Conservation (phyloP, 176 grass and related monocot species). For the Bromus sterilis region DNA sequence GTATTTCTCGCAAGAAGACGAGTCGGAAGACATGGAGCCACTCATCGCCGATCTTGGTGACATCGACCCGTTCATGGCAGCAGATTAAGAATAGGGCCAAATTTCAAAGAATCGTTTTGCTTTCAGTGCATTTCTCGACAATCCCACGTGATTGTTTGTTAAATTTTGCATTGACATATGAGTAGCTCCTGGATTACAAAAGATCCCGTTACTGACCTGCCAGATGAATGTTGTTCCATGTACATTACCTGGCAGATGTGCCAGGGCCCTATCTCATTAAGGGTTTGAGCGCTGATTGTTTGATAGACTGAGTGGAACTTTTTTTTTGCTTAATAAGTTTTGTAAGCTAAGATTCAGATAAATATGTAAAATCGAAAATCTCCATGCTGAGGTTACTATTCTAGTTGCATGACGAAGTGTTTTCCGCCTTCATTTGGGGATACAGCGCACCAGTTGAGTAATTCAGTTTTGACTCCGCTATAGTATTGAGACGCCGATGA, state of each 20-base stretch:
- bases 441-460: too few species aligned
- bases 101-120: neutral
- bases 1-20: slow-evolving; percentile 63
- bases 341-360: slow-evolving; percentile 22
- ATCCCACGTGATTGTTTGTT: slow-evolving; percentile 5
- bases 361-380: slow-evolving; percentile 27
- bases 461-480: too few species aligned
- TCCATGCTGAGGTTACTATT: neutral
- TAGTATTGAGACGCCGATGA: too few species aligned
- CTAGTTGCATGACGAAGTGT: neutral
- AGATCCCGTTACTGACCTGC: slow-evolving; percentile 11
- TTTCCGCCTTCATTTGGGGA: neutral
- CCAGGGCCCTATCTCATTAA: slow-evolving; percentile 15
- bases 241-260: slow-evolving; percentile 34
- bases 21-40: slow-evolving; percentile 40
- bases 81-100: slow-evolving; percentile 38
- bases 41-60: slow-evolving; percentile 71
- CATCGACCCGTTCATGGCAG: slow-evolving; percentile 79
- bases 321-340: slow-evolving; percentile 33
- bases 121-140: slow-evolving; percentile 16
- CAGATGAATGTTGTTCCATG: slow-evolving; percentile 38
- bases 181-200: slow-evolving; percentile 12
- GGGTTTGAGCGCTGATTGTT: slow-evolving; percentile 42
- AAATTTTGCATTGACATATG: slow-evolving; percentile 25
- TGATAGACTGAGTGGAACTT: slow-evolving; percentile 7